Conservation (phyloP, 73 alveolate species). For the Breviolum minutum region DNA sequence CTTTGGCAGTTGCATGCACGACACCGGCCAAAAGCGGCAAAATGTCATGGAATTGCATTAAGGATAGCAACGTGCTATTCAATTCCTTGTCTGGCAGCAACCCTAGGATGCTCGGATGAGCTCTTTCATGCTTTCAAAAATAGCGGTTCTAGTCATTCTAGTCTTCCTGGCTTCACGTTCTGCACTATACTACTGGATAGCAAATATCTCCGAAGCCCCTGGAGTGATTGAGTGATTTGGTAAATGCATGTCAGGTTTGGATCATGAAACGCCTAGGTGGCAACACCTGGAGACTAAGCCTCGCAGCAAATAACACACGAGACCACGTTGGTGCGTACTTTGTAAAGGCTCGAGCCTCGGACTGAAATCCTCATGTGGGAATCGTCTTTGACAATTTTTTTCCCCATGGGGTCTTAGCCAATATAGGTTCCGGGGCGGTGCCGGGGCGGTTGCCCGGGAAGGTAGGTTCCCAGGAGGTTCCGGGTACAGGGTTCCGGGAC, state of each 20-base stretch:
- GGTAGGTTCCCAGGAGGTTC: no score
- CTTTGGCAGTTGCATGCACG: neutral
- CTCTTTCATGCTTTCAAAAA: neutral
- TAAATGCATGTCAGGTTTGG: no score
- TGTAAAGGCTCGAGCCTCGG: neutral
- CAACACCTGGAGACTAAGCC: neutral
- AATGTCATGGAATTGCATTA: neutral
- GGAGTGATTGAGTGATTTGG: no score
- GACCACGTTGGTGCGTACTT: constrained; percentile 11
- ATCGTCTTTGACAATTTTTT: no score
- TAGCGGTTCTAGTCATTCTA: no score
- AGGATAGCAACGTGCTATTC: constrained; percentile 36
- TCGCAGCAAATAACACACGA: neutral
- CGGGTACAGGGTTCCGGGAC: no score
- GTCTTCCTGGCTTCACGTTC: no score
- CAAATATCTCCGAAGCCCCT: no score
- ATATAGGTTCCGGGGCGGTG: no score
- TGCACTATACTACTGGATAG: no score
- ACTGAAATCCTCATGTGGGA: neutral
- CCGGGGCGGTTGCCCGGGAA: no score
- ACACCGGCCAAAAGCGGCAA: neutral
- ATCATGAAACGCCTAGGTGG: neutral
- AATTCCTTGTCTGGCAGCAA: constrained; percentile 10
- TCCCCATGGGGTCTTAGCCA: no score
- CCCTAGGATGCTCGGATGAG: neutral